These are phyloP conservation scores for Ceratonia siliqua DNA, from an alignment of 306 rosid species.

Conservation along the genomic window DNA sequence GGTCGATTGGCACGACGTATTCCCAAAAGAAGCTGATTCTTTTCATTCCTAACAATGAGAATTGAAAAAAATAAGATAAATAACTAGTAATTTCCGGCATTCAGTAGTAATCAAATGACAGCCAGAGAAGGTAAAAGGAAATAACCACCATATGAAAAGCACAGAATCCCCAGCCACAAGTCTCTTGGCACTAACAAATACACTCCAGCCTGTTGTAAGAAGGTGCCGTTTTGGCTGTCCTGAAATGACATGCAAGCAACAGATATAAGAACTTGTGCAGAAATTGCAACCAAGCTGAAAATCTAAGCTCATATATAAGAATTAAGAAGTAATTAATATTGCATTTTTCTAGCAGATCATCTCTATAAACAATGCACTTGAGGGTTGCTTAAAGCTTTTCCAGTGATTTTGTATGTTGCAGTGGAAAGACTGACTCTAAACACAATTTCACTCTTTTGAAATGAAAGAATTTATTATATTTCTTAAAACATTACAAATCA, in stretches of 20 bases:
- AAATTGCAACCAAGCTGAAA: not conserved
- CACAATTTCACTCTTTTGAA: too few relatives aligned
- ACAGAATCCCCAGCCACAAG: constrained; percentile 92
- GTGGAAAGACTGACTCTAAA: not conserved
- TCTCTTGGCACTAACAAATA: constrained; percentile 93
- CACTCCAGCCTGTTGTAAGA: constrained; percentile 94
- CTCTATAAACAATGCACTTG: not conserved
- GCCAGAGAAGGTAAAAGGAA: constrained; percentile 7
- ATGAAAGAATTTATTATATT: not conserved
- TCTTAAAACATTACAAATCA: not conserved
- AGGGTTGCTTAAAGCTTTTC: not conserved
- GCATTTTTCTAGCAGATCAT: not conserved
- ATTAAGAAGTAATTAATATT: not conserved
- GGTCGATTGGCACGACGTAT: constrained; percentile 81
- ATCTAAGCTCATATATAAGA: not conserved
- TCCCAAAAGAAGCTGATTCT: constrained; percentile 88
- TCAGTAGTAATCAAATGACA: not conserved
- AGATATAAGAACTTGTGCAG: constrained; percentile 24
- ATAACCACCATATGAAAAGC: constrained; percentile 77
- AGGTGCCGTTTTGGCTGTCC: constrained; percentile 96
- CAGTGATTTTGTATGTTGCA: not conserved
- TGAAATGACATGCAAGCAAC: constrained; percentile 46
- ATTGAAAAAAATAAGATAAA: constrained; percentile 7
- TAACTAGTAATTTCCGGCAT: constrained; percentile 20
- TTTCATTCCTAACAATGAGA: constrained; percentile 65